Evolutionary conservation across 1,284 basidiomycete species (phyloP).

Genomic region (Trametes pubescens): DNA sequence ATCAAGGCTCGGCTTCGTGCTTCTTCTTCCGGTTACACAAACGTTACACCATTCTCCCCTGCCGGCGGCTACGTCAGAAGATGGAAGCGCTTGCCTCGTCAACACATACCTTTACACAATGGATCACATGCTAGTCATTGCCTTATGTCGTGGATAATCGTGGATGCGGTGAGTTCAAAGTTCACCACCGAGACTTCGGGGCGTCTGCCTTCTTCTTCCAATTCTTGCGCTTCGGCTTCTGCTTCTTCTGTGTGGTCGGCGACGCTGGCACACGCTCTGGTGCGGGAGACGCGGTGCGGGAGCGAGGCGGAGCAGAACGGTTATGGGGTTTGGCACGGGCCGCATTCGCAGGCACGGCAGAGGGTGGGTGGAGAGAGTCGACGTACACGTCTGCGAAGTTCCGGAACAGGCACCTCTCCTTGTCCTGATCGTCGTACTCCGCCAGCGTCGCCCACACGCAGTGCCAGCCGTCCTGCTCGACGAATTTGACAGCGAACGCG

Average conservation of each 20-base stretch:
- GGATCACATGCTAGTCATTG: not conserved
- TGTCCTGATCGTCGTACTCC: slow-evolving; percentile 51
- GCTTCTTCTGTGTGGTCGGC: slow-evolving; percentile 11
- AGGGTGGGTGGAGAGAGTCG: slow-evolving; percentile 34
- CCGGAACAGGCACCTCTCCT: slow-evolving; percentile 57
- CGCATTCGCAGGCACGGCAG: not conserved
- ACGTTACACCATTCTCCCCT: not conserved
- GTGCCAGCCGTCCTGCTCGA: slow-evolving; percentile 58
- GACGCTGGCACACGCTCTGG: not conserved
- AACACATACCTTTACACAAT: not conserved
- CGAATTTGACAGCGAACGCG: slow-evolving; percentile 57
- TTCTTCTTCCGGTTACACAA: slow-evolving; percentile 6
- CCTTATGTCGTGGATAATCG: not conserved
- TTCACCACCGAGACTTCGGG: slow-evolving; percentile 27
- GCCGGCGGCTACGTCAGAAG: not conserved
- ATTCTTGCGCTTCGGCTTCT: slow-evolving; percentile 24
- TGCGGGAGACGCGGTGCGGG: slow-evolving; percentile 15
- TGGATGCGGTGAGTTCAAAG: not conserved
- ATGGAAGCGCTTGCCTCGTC: not conserved
- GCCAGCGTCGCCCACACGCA: slow-evolving; percentile 68
- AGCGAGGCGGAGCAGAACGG: not conserved
- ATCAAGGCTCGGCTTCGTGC: slow-evolving; percentile 12
- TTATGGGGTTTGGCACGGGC: not conserved
- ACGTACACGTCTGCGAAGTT: slow-evolving; percentile 68
- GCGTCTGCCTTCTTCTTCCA: slow-evolving; percentile 19